Percentiles rank a stretch among this genome's conserved stretches.
Evolutionary conservation across 805 yeast species (phyloP).

Genomic region (Lipomyces chichibuensis): DNA sequence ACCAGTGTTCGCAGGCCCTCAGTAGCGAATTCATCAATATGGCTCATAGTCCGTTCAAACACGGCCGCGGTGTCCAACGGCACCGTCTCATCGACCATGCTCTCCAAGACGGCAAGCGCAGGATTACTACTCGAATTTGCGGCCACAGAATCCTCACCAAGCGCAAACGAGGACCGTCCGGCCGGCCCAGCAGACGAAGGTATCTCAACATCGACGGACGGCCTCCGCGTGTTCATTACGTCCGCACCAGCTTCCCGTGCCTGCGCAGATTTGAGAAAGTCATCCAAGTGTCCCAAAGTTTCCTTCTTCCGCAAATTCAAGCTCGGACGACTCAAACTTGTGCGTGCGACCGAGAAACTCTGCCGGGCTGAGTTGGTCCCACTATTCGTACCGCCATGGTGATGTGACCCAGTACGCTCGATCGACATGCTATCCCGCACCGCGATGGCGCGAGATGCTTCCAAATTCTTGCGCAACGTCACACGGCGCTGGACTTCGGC

Average conservation of each 20-base stretch:
- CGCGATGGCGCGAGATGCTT: constrained; percentile 65
- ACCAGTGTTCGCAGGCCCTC: constrained; percentile 91
- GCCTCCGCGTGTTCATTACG: constrained; percentile 18
- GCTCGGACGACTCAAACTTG: constrained; percentile 41
- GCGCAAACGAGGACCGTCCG: constrained; percentile 9
- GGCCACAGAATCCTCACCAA: constrained; percentile 7
- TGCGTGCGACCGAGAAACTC: constrained; percentile 40
- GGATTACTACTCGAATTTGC: constrained; percentile 7
- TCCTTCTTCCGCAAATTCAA: constrained; percentile 39
- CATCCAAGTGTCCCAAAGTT: constrained; percentile 40
- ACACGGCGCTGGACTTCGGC: constrained; percentile 63
- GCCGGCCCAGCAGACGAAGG: constrained; percentile 14
- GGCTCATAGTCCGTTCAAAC: constrained; percentile 81
- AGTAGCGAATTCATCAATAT: constrained; percentile 90
- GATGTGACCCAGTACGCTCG: constrained; percentile 9
- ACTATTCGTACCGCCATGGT: not conserved
- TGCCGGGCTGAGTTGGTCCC: constrained; percentile 40
- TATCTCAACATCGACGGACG: constrained; percentile 27
- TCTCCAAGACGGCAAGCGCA: constrained; percentile 15
- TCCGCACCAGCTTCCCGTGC: constrained; percentile 38
- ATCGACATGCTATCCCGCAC: constrained; percentile 56
- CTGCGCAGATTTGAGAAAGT: constrained; percentile 37
- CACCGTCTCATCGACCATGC: constrained; percentile 54
- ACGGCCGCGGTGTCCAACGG: constrained; percentile 74
- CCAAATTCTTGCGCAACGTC: constrained; percentile 66